Percentiles rank a stretch among this genome's conserved stretches.
Evolutionary conservation across 805 yeast species (phyloP).

Genomic region (Cyberlindnera euphorbiiphila): DNA sequence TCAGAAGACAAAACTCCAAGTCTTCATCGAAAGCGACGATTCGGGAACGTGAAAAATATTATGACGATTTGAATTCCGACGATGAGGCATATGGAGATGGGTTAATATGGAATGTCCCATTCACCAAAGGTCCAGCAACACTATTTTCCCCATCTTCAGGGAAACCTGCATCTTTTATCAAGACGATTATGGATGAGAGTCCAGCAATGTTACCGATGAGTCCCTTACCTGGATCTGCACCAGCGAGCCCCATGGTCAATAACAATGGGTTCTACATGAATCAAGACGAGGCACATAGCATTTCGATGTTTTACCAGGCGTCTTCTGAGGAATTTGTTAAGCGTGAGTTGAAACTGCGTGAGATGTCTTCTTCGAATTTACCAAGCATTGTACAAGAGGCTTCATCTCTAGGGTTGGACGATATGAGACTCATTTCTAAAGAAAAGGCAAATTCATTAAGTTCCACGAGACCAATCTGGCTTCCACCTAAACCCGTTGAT

Average conservation of each 20-base stretch:
- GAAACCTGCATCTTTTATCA: slow-evolving; percentile 22
- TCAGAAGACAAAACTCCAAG: slow-evolving; percentile 36
- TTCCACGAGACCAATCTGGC: slow-evolving; percentile 59
- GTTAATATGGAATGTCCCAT: slow-evolving; percentile 50
- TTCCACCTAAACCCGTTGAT: slow-evolving; percentile 59
- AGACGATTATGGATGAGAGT: slow-evolving; percentile 21
- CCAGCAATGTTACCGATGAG: slow-evolving; percentile 38
- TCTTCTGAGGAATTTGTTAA: slow-evolving; percentile 18
- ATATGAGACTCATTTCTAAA: slow-evolving; percentile 50
- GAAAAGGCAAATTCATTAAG: slow-evolving; percentile 33
- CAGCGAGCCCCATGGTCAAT: slow-evolving; percentile 5
- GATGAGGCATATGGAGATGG: slow-evolving; percentile 36
- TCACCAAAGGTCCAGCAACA: slow-evolving; percentile 32
- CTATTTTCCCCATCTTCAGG: slow-evolving; percentile 25
- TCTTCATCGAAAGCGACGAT: slow-evolving; percentile 31
- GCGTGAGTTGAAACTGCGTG: slow-evolving; percentile 18
- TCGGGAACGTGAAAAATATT: slow-evolving; percentile 35
- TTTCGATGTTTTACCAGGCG: slow-evolving; percentile 24
- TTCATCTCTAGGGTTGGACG: slow-evolving; percentile 47
- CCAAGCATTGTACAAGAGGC: slow-evolving; percentile 37
- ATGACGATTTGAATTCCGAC: slow-evolving; percentile 34
- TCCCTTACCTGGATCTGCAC: slow-evolving; percentile 42
- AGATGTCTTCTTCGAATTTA: slow-evolving; percentile 21
- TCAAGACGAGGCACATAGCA: slow-evolving; percentile 24
- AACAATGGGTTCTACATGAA: slow-evolving; percentile 12